Percentiles rank a stretch among this genome's conserved stretches.
Evolutionary conservation across 2,329 filamentous ascomycete species (phyloP).

Genomic region (Botryotinia calthae): DNA sequence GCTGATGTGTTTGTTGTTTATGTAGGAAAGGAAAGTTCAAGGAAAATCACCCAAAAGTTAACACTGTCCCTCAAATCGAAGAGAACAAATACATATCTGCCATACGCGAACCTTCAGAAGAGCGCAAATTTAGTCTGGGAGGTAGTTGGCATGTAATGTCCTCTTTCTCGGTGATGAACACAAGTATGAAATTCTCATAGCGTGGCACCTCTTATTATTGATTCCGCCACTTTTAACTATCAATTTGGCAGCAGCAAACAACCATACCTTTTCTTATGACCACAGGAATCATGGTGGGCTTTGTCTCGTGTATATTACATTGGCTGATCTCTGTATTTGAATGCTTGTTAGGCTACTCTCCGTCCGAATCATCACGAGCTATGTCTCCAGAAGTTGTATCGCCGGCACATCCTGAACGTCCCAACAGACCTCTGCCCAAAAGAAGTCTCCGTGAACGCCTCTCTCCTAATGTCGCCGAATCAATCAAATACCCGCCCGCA

Average conservation of each 20-base stretch:
- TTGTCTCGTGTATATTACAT: slow-evolving; percentile 20
- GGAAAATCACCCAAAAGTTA: slow-evolving; percentile 4
- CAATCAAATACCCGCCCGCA: slow-evolving; percentile 77
- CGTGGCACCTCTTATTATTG: slow-evolving; percentile 11
- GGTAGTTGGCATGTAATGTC: slow-evolving; percentile 20
- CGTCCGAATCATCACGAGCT: slow-evolving; percentile 39
- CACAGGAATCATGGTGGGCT: slow-evolving; percentile 18
- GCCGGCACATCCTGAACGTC: slow-evolving; percentile 75
- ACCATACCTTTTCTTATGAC: background rate
- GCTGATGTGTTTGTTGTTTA: slow-evolving; percentile 17
- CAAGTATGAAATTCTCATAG: slow-evolving; percentile 22
- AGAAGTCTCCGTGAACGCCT: slow-evolving; percentile 83
- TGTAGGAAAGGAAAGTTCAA: slow-evolving; percentile 17
- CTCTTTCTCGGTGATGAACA: slow-evolving; percentile 20
- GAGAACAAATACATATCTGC: slow-evolving; percentile 2
- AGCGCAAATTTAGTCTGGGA: slow-evolving; percentile 17
- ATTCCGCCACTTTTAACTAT: slow-evolving; percentile 3
- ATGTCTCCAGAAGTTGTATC: slow-evolving; percentile 76
- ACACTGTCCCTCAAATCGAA: slow-evolving; percentile 10
- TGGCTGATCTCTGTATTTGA: slow-evolving; percentile 22
- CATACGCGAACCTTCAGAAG: slow-evolving; percentile 5
- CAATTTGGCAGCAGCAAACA: slow-evolving; percentile 15
- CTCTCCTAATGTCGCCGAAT: slow-evolving; percentile 77
- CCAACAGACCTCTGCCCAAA: slow-evolving; percentile 89
- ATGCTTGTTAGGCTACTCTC: slow-evolving; percentile 34